A percentile compares a stretch with the other conserved stretches of the same genome.
phyloP scores from a whole-genome alignment of 2,329 filamentous ascomycete genomes.

The Beauveria sp. region DNA sequence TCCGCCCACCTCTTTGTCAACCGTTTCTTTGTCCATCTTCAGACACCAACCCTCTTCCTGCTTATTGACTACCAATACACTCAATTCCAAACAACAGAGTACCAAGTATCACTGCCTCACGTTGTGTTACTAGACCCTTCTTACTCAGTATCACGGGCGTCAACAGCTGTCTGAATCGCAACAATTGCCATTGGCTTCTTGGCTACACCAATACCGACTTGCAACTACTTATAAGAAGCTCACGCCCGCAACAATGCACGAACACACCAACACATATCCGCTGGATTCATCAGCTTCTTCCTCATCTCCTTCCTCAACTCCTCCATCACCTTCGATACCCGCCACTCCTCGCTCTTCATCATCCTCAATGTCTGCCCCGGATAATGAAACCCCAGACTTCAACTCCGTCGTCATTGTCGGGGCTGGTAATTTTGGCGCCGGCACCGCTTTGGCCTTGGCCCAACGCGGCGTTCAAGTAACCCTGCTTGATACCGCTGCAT shows the following conservation, averaged over 20 bases:
- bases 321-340: slow-evolving; percentile 6
- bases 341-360: slow-evolving; percentile 11
- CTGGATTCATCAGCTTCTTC: background rate
- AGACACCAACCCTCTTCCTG: background rate
- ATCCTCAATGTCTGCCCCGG: slow-evolving; percentile 8
- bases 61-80: background rate
- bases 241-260: background rate
- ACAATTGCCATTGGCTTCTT: background rate
- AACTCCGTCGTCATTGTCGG: slow-evolving; percentile 31
- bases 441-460: slow-evolving; percentile 31
- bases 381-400: slow-evolving; percentile 9
- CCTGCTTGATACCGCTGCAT: slow-evolving; percentile 28
- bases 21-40: background rate
- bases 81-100: background rate
- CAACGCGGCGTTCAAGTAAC: slow-evolving; percentile 23
- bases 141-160: background rate
- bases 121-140: background rate
- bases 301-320: slow-evolving; percentile 5
- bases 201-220: background rate
- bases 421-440: slow-evolving; percentile 36
- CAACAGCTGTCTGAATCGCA: background rate
- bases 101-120: background rate
- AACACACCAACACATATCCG: slow-evolving; percentile 2
- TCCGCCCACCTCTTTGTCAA: background rate
- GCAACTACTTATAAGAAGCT: background rate